Conservation (phyloP, 2,329 filamentous ascomycete species). For the Phoma sp. region DNA sequence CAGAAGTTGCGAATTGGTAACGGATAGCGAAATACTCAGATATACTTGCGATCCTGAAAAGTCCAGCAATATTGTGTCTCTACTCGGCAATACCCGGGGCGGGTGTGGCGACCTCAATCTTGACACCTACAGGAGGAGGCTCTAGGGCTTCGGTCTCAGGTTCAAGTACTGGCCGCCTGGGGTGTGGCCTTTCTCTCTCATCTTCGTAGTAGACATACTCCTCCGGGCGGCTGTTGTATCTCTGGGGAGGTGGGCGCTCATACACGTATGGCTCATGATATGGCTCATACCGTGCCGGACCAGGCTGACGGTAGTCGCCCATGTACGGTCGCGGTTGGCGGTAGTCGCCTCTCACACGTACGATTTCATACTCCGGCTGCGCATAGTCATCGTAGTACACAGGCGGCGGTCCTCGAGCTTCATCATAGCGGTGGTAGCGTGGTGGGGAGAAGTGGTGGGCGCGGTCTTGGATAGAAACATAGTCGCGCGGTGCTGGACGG, state of each 20-base stretch:
- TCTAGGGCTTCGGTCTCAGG: conserved; percentile 9
- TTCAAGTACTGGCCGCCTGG: conserved; percentile 9
- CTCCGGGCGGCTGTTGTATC: conserved; percentile 34
- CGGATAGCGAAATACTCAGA: background rate
- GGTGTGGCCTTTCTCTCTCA: conserved; percentile 31
- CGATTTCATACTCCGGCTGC: conserved; percentile 42
- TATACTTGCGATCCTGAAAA: background rate
- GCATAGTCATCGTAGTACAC: conserved; percentile 46
- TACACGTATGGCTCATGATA: conserved; percentile 43
- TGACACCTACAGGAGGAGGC: conserved; percentile 10
- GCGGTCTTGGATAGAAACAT: conserved; percentile 46
- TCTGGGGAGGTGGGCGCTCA: conserved; percentile 34
- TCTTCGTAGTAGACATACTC: conserved; percentile 46
- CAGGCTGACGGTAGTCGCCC: conserved; percentile 22
- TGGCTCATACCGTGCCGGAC: conserved; percentile 36
- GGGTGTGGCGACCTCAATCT: conserved; percentile 16
- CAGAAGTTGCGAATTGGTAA: background rate
- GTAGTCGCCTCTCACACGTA: conserved; percentile 40
- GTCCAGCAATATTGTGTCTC: background rate
- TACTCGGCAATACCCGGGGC: conserved; percentile 7
- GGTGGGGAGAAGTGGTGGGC: conserved; percentile 38
- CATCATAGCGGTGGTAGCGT: conserved; percentile 40
- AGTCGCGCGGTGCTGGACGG: conserved; percentile 37
- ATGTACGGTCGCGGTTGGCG: conserved; percentile 30
- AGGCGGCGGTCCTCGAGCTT: conserved; percentile 35